A percentile compares a stretch with the other conserved stretches of the same genome.
Conservation (phyloP, 805 yeast genomes). For the Lipomyces orientalis region DNA sequence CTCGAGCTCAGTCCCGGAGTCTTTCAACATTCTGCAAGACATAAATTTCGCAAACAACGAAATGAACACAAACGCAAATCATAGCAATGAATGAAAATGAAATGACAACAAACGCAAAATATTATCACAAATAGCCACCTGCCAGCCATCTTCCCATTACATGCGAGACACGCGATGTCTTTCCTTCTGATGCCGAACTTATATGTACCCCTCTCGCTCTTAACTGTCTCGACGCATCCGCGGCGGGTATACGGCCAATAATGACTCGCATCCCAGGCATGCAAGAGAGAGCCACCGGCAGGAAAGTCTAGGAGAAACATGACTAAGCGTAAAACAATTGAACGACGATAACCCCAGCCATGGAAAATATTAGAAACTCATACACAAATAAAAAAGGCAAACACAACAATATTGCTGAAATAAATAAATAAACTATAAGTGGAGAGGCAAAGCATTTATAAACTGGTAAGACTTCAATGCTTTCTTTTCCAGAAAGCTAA, state of each 20-base stretch:
- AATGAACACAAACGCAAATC: background rate
- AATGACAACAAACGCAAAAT: background rate
- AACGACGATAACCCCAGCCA: background rate
- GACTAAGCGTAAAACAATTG: background rate
- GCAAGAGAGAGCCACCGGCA: background rate
- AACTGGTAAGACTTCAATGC: constrained; percentile 1
- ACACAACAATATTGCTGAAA: background rate
- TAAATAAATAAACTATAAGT: background rate
- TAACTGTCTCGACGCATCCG: background rate
- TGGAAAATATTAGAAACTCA: background rate
- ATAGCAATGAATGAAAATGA: background rate
- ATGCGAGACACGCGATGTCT: background rate
- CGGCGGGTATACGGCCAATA: background rate
- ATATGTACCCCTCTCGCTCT: background rate
- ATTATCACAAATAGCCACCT: background rate
- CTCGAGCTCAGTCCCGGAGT: constrained; percentile 4
- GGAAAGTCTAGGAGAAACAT: background rate
- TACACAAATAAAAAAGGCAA: background rate
- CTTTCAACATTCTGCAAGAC: background rate
- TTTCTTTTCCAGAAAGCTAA: background rate
- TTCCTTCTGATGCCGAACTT: background rate
- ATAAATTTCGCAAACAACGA: background rate
- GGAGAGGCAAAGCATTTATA: background rate
- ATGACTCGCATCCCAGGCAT: background rate
- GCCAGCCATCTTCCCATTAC: background rate